Conservation (phyloP, 1,284 basidiomycete species). For the Naganishia albida region DNA sequence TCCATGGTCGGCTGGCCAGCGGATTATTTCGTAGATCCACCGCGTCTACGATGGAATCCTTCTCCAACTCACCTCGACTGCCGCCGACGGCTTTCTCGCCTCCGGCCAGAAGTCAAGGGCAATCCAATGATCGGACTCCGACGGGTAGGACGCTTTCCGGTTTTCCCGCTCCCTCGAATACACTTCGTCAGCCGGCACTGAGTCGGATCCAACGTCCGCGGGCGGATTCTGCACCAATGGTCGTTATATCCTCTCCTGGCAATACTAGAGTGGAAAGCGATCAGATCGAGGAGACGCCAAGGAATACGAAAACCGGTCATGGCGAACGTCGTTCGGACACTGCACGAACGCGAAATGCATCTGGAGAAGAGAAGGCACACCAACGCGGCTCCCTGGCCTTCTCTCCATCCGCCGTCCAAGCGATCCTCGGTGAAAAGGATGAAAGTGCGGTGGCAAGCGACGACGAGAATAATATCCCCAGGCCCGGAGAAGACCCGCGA, state of each 20-base stretch:
- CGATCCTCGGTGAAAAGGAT: slow-evolving; percentile 1
- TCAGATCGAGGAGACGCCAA: slow-evolving; percentile 9
- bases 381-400: slow-evolving; percentile 15
- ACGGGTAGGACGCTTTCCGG: slow-evolving; percentile 28
- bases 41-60: not conserved
- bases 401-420: slow-evolving; percentile 23
- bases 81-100: slow-evolving; percentile 6
- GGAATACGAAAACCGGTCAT: not conserved
- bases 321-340: not conserved
- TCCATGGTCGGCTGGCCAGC: not conserved
- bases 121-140: slow-evolving; percentile 25
- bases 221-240: slow-evolving; percentile 46
- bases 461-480: slow-evolving; percentile 16
- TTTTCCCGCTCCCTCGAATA: slow-evolving; percentile 39
- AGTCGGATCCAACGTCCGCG: slow-evolving; percentile 38
- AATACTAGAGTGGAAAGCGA: not conserved
- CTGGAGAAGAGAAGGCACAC: not conserved
- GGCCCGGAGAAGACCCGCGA: slow-evolving; percentile 30
- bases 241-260: slow-evolving; percentile 35
- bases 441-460: slow-evolving; percentile 3
- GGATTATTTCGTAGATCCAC: slow-evolving; percentile 11
- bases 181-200: slow-evolving; percentile 11
- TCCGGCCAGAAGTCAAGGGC: not conserved
- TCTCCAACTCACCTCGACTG: not conserved
- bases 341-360: not conserved